A percentile compares a stretch with the other conserved stretches of the same genome.
Evolutionary conservation across 1,139 yeast species (phyloP).

Genomic region (Candida tunisiensis): DNA sequence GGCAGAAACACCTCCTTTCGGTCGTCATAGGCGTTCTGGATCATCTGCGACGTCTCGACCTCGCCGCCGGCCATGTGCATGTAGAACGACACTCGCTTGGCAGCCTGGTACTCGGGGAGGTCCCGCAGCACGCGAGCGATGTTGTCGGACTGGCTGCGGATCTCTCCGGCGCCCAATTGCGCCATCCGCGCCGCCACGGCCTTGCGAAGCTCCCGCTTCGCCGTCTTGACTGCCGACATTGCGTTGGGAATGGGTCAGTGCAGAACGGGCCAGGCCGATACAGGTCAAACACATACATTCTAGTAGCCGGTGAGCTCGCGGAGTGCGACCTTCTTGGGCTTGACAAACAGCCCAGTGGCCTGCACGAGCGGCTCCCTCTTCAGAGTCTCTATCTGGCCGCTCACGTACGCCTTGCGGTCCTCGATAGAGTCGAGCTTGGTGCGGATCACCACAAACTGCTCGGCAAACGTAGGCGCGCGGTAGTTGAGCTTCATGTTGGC

Average conservation of each 20-base stretch:
- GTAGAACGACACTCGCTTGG: conserved; percentile 39
- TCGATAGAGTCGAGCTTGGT: conserved; percentile 28
- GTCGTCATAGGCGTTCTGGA: conserved; percentile 29
- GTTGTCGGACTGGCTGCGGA: conserved; percentile 11
- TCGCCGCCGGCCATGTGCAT: conserved; percentile 56
- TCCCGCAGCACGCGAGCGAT: conserved; percentile 19
- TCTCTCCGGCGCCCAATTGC: conserved; percentile 4
- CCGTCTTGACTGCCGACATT: background rate
- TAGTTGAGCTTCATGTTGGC: conserved; percentile 40
- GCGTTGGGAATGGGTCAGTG: too few species aligned
- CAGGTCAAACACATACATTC: too few species aligned
- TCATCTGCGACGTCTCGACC: conserved; percentile 34
- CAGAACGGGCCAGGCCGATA: conserved; percentile 4
- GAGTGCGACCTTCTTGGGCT: too few species aligned
- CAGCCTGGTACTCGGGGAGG: conserved; percentile 24
- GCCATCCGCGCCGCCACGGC: conserved; percentile 6
- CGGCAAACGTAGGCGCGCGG: conserved; percentile 60
- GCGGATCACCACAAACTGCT: conserved; percentile 57
- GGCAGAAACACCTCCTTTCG: conserved; percentile 23
- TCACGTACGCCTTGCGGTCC: conserved; percentile 20
- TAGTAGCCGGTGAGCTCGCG: too few species aligned
- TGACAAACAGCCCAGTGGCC: conserved; percentile 8
- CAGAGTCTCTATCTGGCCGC: conserved; percentile 25
- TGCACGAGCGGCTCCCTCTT: conserved; percentile 24
- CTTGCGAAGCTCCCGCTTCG: conserved; percentile 10